phyloP scores from a whole-genome alignment of 176 grass and related monocot species.

The Raddia guianensis region DNA sequence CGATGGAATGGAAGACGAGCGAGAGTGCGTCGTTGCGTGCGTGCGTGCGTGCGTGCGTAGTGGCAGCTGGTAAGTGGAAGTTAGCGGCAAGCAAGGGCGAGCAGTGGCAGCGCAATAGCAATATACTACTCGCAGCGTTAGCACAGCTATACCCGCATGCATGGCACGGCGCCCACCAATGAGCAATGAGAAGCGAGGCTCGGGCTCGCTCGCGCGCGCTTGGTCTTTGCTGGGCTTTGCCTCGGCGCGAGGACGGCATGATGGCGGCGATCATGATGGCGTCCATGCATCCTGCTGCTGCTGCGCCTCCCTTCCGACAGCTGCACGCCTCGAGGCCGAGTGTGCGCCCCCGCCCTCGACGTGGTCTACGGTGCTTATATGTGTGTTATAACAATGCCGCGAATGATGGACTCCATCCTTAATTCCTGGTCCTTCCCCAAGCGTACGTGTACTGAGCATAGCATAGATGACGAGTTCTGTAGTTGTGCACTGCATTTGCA shows the following conservation, averaged over 20 bases:
- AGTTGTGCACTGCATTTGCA: too few relatives aligned
- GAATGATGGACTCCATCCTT: too few relatives aligned
- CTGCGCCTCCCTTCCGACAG: background rate
- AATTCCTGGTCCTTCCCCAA: too few relatives aligned
- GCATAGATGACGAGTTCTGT: too few relatives aligned
- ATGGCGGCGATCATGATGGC: slow-evolving; percentile 36
- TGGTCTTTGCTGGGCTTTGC: slow-evolving; percentile 2
- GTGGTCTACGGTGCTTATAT: background rate
- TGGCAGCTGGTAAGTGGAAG: background rate
- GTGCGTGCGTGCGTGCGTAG: background rate
- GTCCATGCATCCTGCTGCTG: background rate
- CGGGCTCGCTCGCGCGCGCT: too few relatives aligned
- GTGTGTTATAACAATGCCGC: too few relatives aligned
- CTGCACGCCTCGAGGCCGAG: slow-evolving; percentile 12
- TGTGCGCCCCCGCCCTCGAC: slow-evolving; percentile 11
- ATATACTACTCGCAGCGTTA: background rate
- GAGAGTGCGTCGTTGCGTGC: background rate
- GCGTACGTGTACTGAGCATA: too few relatives aligned
- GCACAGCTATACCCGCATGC: background rate
- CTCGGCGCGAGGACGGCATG: slow-evolving; percentile 31
- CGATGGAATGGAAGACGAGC: background rate
- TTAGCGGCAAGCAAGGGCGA: too few relatives aligned
- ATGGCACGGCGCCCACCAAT: background rate
- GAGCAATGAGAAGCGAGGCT: too few relatives aligned
- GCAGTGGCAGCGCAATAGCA: background rate